Evolutionary conservation across 129 eudicot species (phyloP).

Genomic region (Pulicaria dysenterica): DNA sequence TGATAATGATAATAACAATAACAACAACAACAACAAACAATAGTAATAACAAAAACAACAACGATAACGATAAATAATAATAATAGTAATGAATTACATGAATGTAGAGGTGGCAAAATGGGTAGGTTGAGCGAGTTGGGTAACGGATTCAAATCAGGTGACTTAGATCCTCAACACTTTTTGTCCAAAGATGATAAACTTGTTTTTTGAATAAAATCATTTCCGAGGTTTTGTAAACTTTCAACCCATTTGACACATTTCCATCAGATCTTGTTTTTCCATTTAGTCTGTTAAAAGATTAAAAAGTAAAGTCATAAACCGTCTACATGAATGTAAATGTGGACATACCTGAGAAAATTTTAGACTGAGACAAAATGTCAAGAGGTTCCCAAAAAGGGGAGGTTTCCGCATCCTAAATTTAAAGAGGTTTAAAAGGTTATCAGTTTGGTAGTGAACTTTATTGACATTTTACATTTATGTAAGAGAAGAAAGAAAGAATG

Average conservation of each 20-base stretch:
- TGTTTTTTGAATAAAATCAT: not conserved
- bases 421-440: constrained; percentile 11
- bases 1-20: no score
- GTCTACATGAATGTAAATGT: not conserved
- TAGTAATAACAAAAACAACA: not conserved
- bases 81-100: not conserved
- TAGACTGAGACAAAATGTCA: constrained; percentile 36
- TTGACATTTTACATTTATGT: not conserved
- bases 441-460: not conserved
- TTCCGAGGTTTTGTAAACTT: not conserved
- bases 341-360: constrained; percentile 52
- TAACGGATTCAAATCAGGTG: not conserved
- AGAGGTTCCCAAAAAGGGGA: constrained; percentile 42
- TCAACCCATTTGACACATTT: not conserved
- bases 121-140: not conserved
- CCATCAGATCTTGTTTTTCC: not conserved
- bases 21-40: no score
- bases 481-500: not conserved
- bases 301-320: not conserved
- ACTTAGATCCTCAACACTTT: not conserved
- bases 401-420: constrained; percentile 51
- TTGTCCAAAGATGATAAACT: not conserved
- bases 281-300: not conserved
- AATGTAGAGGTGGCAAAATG: not conserved
- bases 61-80: not conserved